Base-by-base conservation (phyloP, 2,329 filamentous ascomycete genomes). In the Fusarium sp. region DNA sequence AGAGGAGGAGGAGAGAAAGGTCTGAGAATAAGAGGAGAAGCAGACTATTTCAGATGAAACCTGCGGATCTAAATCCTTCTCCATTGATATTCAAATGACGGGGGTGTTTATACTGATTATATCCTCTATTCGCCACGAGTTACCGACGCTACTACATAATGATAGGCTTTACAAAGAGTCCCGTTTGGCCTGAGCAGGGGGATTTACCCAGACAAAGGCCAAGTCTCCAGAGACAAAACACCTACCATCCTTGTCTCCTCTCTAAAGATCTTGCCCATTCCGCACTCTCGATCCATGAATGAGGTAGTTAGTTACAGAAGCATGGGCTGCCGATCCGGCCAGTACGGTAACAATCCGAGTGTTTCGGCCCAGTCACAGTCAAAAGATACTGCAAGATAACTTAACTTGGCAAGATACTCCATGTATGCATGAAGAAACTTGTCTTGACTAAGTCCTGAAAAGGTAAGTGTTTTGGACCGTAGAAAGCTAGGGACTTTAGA, bases 11-110 rank as follows among this genome's bases (percentile, higher is more conserved):
- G 5, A 8, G 29, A 25, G 32, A 22, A 2, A 24, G 30, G 42
- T n/a, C 8, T n/a, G 15, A 10, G 24, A 25, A 30, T 38, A 38
- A 27, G n/a, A 59, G 56, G 43, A 61, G 43, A 54, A 8, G 38
- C 8, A 25, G 24, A 25, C 44, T 45, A 45, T 42, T 57, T 63
- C 22, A 67, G 56, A 50, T 55, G 63, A 30, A 15, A 38, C 25
- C 5, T n/a, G 29, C 12, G 32, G 44, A 53, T 68, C 22, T 25
- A 30, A 53, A 32, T 18, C 9, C 16, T 43, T 38, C 27, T 12
- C 18, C 9, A 24, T 45, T 29, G 20, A 34, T n/a, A 5, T 44
- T 47, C 25, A 47, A 15, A 12, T 7, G 15, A 25, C 24, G 18
- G 34, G 34, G 34, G 18, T 38, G 34, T n/a, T n/a, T 38, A 38